These are phyloP conservation scores for Lentinula boryana DNA, from an alignment of 768 basidiomycete genomes.

Conservation along the genomic window DNA sequence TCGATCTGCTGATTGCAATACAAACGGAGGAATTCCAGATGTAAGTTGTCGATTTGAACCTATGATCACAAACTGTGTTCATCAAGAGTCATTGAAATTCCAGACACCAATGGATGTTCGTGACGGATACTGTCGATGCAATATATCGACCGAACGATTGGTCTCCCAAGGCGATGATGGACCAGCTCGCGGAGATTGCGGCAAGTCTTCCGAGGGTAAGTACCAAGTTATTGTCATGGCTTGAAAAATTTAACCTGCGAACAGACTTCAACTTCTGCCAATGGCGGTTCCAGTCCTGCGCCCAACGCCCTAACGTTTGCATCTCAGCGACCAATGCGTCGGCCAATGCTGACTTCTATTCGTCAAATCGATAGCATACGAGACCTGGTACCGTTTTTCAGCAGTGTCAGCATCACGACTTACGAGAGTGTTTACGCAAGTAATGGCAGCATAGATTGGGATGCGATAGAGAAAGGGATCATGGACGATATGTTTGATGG, in stretches of 20 bases:
- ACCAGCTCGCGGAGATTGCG: slow-evolving; percentile 81
- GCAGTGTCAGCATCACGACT: slow-evolving; percentile 78
- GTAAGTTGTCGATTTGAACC: slow-evolving; percentile 32
- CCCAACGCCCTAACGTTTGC: background rate
- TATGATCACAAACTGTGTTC: background rate
- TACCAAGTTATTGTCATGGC: background rate
- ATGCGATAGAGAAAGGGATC: slow-evolving; percentile 75
- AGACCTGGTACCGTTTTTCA: slow-evolving; percentile 88
- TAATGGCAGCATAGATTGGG: slow-evolving; percentile 81
- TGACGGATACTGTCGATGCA: slow-evolving; percentile 96
- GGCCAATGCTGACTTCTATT: slow-evolving; percentile 63
- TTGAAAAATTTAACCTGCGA: background rate
- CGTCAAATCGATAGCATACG: slow-evolving; percentile 79
- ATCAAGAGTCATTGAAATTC: background rate
- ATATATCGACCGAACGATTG: slow-evolving; percentile 82
- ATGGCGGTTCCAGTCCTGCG: background rate
- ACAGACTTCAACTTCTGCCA: background rate
- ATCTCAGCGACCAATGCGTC: slow-evolving; percentile 42
- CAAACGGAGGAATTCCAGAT: slow-evolving; percentile 99
- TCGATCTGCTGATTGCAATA: slow-evolving; percentile 87
- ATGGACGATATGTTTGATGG: slow-evolving; percentile 90
- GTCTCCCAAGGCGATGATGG: slow-evolving; percentile 84
- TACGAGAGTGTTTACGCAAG: slow-evolving; percentile 90
- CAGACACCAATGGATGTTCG: slow-evolving; percentile 97
- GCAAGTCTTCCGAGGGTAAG: slow-evolving; percentile 49